Base-by-base conservation (phyloP, 192 early-diverging fungal species). In the Entomortierella beljakovae region DNA sequence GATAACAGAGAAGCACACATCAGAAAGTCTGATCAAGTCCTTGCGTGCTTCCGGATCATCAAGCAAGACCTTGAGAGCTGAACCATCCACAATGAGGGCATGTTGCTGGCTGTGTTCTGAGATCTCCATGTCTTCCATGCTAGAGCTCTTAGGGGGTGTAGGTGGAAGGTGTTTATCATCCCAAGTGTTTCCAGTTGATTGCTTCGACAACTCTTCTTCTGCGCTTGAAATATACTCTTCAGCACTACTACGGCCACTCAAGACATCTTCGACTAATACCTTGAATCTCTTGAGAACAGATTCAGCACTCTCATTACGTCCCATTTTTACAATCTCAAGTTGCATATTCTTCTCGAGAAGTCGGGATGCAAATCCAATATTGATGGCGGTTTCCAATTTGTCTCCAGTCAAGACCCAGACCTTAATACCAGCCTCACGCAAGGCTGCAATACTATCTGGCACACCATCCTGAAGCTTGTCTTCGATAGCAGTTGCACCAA, bases 401-500 rank as follows among this genome's bases (percentile, higher is more conserved):
- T 99, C 98, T 35, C 98, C 98, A 0, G 98, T 99, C 56, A 99
- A 81, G 1, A 99, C 97, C 98, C 98, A 99, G 52, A 99, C 90
- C 76, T 96, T 95, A 75, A 98, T 95, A 3, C 96, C 95, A 0
- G 96, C 95, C 34, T 89, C 84, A 1, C 91, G 83, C 25, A 99
- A 86, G 1, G 90, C 81, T 10, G 88, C 93, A 61, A 99, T 98
- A 50, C 91, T 89, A 23, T 98, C 92, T 0, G 98, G 98, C 1
- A 98, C 98, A 11, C 94, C 94, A 52, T 98, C 96, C 71, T 99
- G 98, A 25, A 99, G 85, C 70, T 94, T 93, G 80, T 99, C 98
- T 79, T 99, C 98, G 54, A 99, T 99, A 1, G 95, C 98, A 0
- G 98, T 97, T 0, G 95, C 96, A 1, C 98, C 98, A 57, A 96